Conservation (phyloP, 371 early-diverging fungal species). For the Rhizopus microsporus region DNA sequence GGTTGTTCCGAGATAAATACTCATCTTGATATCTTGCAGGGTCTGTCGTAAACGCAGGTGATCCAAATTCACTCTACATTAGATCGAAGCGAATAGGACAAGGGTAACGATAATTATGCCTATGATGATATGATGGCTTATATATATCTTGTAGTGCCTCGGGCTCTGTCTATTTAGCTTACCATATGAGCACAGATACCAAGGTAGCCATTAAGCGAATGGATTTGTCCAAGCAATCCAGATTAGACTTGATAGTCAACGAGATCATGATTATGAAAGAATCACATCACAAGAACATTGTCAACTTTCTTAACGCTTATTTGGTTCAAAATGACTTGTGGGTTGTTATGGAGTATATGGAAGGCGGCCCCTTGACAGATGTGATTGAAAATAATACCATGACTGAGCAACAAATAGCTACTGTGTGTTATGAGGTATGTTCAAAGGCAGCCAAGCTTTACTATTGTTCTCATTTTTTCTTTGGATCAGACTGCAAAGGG, state of each 20-base stretch:
- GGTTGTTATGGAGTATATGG: slow-evolving; percentile 99
- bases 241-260: slow-evolving; percentile 94
- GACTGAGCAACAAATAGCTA: slow-evolving; percentile 89
- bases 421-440: slow-evolving; percentile 81
- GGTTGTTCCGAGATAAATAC: background rate
- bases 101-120: slow-evolving; percentile 58
- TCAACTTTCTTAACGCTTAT: slow-evolving; percentile 93
- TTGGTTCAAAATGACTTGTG: slow-evolving; percentile 86
- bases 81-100: slow-evolving; percentile 93
- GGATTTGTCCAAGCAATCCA: slow-evolving; percentile 90
- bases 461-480: background rate
- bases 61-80: slow-evolving; percentile 81
- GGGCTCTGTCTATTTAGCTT: slow-evolving; percentile 91
- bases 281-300: slow-evolving; percentile 93
- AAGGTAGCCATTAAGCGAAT: slow-evolving; percentile 96
- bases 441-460: background rate
- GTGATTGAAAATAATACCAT: slow-evolving; percentile 91
- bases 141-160: slow-evolving; percentile 67
- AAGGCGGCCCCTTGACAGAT: slow-evolving; percentile 95
- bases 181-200: slow-evolving; percentile 56
- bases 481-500: slow-evolving; percentile 57
- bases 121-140: background rate
- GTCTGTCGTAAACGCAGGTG: slow-evolving; percentile 76
- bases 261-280: slow-evolving; percentile 97
- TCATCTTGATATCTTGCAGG: slow-evolving; percentile 12